These are phyloP conservation scores for Phycomyces nitens DNA, from an alignment of 192 early-diverging fungal genomes.

Conservation along the genomic window DNA sequence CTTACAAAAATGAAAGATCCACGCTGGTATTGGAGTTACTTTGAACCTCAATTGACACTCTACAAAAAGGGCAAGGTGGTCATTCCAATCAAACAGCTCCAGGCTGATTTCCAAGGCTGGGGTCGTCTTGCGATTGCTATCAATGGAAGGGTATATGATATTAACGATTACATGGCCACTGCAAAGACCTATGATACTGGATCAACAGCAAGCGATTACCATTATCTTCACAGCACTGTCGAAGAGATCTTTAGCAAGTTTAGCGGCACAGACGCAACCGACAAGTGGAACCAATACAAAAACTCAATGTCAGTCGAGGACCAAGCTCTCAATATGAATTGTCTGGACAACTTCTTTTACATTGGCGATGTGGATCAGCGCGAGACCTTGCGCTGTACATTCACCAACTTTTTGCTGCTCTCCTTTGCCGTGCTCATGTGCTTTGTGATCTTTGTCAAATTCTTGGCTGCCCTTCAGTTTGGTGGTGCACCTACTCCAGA, in stretches of 20 bases:
- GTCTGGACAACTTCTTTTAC: conserved; percentile 64
- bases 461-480: conserved; percentile 80
- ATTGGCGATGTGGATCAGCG: conserved; percentile 67
- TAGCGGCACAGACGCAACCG: conserved; percentile 50
- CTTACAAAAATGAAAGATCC: conserved; percentile 29
- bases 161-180: conserved; percentile 60
- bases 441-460: conserved; percentile 73
- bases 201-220: conserved; percentile 34
- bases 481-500: conserved; percentile 73
- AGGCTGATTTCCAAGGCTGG: conserved; percentile 41
- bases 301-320: conserved; percentile 15
- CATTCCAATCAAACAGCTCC: conserved; percentile 61
- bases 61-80: conserved; percentile 67
- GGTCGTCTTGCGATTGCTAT: conserved; percentile 53
- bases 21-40: conserved; percentile 37
- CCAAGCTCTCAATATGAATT: conserved; percentile 44
- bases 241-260: conserved; percentile 44
- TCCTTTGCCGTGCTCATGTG: conserved; percentile 69
- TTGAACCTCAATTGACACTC: conserved; percentile 45
- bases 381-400: conserved; percentile 49
- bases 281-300: conserved; percentile 40
- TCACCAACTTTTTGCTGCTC: conserved; percentile 68
- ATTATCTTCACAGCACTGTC: conserved; percentile 39
- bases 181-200: conserved; percentile 33
- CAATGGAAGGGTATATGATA: conserved; percentile 63